Percentiles rank a stretch among this genome's conserved stretches.
Evolutionary conservation across 2,329 filamentous ascomycete species (phyloP).

Genomic region (Exophiala calicioides): DNA sequence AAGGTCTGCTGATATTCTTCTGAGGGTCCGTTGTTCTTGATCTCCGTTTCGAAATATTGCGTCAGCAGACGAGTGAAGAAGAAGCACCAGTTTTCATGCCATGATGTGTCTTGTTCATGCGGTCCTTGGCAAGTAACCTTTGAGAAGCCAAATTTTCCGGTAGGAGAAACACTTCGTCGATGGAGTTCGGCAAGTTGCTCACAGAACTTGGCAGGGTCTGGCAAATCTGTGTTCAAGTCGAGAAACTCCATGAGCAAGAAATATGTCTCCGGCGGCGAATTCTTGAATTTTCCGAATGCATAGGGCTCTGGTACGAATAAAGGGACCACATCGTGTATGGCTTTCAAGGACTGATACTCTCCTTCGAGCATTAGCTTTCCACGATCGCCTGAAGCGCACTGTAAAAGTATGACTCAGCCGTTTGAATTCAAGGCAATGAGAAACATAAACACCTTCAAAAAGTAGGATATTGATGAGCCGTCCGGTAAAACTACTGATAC

Average conservation of each 20-base stretch:
- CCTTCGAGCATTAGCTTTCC: slow-evolving; percentile 32
- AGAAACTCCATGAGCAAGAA: slow-evolving; percentile 39
- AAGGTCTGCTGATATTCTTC: slow-evolving; percentile 33
- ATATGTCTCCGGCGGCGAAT: slow-evolving; percentile 27
- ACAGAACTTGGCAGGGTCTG: slow-evolving; percentile 33
- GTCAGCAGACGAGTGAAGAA: slow-evolving; percentile 41
- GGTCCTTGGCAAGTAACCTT: slow-evolving; percentile 38
- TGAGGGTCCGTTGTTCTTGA: slow-evolving; percentile 37
- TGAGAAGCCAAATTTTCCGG: slow-evolving; percentile 43
- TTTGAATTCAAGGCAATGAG: neutral
- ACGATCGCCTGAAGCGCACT: slow-evolving; percentile 14
- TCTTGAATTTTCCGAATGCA: slow-evolving; percentile 32
- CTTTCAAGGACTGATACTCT: slow-evolving; percentile 37
- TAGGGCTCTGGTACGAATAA: slow-evolving; percentile 35
- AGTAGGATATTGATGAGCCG: slow-evolving; percentile 13
- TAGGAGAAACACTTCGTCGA: slow-evolving; percentile 35
- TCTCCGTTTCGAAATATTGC: slow-evolving; percentile 35
- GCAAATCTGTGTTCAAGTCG: slow-evolving; percentile 34
- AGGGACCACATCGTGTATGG: slow-evolving; percentile 34
- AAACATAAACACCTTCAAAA: slow-evolving; percentile 15
- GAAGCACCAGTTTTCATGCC: slow-evolving; percentile 43
- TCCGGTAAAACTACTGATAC: slow-evolving; percentile 7
- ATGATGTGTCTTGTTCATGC: slow-evolving; percentile 34
- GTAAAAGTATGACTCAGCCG: neutral
- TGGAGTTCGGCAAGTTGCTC: slow-evolving; percentile 36